A percentile compares a stretch with the other conserved stretches of the same genome.
These are phyloP conservation scores for Penicillium sp. DNA, from an alignment of 2,329 filamentous ascomycete genomes.

Conservation along the genomic window DNA sequence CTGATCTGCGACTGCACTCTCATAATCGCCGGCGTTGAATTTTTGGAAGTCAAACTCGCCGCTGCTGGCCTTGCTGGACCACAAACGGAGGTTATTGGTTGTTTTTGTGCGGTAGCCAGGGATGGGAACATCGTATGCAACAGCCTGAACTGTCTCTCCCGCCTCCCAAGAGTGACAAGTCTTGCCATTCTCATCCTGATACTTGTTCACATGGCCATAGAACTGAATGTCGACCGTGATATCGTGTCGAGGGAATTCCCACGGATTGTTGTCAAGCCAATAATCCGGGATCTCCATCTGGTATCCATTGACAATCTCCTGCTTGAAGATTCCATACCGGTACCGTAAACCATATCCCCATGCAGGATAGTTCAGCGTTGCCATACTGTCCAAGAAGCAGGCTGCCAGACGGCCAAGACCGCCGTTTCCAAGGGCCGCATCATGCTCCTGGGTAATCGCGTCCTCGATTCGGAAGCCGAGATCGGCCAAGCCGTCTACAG, in stretches of 20 bases:
- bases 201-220: slow-evolving; percentile 80
- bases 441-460: slow-evolving; percentile 90
- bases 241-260: slow-evolving; percentile 96
- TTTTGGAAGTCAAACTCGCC: slow-evolving; percentile 99
- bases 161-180: slow-evolving; percentile 79
- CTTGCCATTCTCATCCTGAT: slow-evolving; percentile 74
- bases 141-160: slow-evolving; percentile 86
- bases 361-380: slow-evolving; percentile 90
- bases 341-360: slow-evolving; percentile 98
- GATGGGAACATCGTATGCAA: slow-evolving; percentile 90
- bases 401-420: slow-evolving; percentile 92
- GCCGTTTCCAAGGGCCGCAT: slow-evolving; percentile 94
- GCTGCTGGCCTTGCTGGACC: slow-evolving; percentile 96
- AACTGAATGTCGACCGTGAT: slow-evolving; percentile 97
- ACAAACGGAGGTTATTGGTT: slow-evolving; percentile 94
- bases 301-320: slow-evolving; percentile 97
- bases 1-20: slow-evolving; percentile 96
- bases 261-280: slow-evolving; percentile 99
- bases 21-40: slow-evolving; percentile 98
- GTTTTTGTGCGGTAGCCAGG: slow-evolving; percentile 87
- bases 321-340: slow-evolving; percentile 98
- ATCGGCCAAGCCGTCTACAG: slow-evolving; percentile 74
- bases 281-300: slow-evolving; percentile 98
- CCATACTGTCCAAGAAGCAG: slow-evolving; percentile 95
- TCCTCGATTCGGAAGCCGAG: slow-evolving; percentile 98